Evolutionary conservation across 176 grass and related monocot genomes (phyloP).

Genomic region (Cocos nucifera): DNA sequence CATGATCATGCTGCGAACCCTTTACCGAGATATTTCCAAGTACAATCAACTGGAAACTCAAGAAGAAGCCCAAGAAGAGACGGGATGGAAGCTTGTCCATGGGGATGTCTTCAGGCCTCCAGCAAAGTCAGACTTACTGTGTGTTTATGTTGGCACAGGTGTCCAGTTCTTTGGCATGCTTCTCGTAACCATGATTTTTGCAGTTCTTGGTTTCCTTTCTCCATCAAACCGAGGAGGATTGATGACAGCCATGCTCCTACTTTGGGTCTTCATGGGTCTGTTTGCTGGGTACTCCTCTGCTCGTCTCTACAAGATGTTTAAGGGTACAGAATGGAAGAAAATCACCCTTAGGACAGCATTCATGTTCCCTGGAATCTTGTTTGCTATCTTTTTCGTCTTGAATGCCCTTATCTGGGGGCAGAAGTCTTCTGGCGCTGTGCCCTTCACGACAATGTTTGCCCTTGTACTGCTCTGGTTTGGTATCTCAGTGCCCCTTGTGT

Average conservation of each 20-base stretch:
- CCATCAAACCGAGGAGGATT: constrained; percentile 72
- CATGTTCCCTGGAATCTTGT: constrained; percentile 52
- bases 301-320: constrained; percentile 69
- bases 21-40: constrained; percentile 72
- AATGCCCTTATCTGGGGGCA: constrained; percentile 83
- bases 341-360: constrained; percentile 63
- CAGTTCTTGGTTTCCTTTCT: constrained; percentile 69
- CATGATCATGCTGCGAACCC: constrained; percentile 89
- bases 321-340: constrained; percentile 72
- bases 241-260: constrained; percentile 73
- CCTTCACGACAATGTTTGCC: constrained; percentile 89
- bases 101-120: constrained; percentile 87
- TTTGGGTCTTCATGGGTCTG: constrained; percentile 86
- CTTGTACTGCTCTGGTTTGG: constrained; percentile 92
- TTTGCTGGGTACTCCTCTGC: constrained; percentile 69
- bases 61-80: constrained; percentile 93
- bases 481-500: constrained; percentile 68
- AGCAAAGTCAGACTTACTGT: constrained; percentile 39
- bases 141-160: constrained; percentile 68
- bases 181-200: constrained; percentile 74
- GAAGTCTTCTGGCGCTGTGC: constrained; percentile 72
- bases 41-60: constrained; percentile 85
- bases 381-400: constrained; percentile 67
- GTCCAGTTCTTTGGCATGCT: constrained; percentile 91
- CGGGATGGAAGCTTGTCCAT: constrained; percentile 93